These are phyloP conservation scores for Apiospora phragmitis DNA, from an alignment of 2,329 filamentous ascomycete genomes.

Conservation along the genomic window DNA sequence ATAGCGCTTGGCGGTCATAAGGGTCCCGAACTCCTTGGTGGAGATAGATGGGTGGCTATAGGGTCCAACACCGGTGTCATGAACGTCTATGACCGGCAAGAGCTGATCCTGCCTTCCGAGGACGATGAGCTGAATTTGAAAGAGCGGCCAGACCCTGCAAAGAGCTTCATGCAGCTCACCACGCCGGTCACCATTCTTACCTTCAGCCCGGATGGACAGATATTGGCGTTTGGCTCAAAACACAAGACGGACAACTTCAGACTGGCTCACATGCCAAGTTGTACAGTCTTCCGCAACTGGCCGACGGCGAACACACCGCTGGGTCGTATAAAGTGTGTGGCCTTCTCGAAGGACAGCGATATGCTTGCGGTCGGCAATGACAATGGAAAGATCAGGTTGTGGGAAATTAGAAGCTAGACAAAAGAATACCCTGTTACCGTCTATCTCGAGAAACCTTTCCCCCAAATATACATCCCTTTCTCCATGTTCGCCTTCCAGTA, in stretches of 20 bases:
- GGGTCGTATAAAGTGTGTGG: slow-evolving; percentile 76
- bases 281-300: slow-evolving; percentile 96
- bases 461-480: background rate
- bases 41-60: slow-evolving; percentile 85
- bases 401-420: slow-evolving; percentile 75
- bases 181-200: slow-evolving; percentile 78
- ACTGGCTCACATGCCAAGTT: slow-evolving; percentile 86
- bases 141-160: slow-evolving; percentile 68
- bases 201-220: slow-evolving; percentile 87
- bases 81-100: slow-evolving; percentile 86
- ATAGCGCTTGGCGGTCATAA: slow-evolving; percentile 73
- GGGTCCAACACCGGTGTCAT: slow-evolving; percentile 86
- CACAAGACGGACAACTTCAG: slow-evolving; percentile 88
- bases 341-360: slow-evolving; percentile 65
- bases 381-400: slow-evolving; percentile 81
- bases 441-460: slow-evolving; percentile 11
- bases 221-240: slow-evolving; percentile 81
- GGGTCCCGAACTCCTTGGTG: slow-evolving; percentile 65
- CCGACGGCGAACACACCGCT: slow-evolving; percentile 87
- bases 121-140: slow-evolving; percentile 54
- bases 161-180: slow-evolving; percentile 80
- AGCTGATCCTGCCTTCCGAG: slow-evolving; percentile 50
- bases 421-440: slow-evolving; percentile 12
- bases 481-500: background rate
- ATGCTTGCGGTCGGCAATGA: slow-evolving; percentile 87